Conservation (phyloP, 179 eudicot species). For the Beta lomatogona region DNA sequence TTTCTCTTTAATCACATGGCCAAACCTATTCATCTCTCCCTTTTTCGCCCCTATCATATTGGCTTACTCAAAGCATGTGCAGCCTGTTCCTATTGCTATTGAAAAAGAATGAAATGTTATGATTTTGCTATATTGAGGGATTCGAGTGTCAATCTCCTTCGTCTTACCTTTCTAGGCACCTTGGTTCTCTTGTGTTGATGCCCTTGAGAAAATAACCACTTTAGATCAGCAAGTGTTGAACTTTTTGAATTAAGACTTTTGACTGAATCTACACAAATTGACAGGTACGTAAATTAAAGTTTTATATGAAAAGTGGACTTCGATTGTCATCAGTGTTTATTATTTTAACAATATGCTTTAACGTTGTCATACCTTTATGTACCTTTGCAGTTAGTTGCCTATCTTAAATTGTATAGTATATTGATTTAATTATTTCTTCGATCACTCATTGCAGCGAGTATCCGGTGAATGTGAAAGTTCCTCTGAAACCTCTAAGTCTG, state of each 20-base stretch:
- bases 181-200: background rate
- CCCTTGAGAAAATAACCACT: background rate
- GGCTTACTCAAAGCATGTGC: background rate
- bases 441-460: slow-evolving; percentile 47
- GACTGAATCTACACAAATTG: background rate
- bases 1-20: too few relatives aligned
- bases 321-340: background rate
- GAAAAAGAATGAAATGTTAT: too few relatives aligned
- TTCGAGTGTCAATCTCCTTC: background rate
- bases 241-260: background rate
- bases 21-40: too few relatives aligned
- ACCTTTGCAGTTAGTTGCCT: background rate
- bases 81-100: background rate
- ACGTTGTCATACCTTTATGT: background rate
- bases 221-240: background rate
- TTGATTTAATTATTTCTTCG: slow-evolving; percentile 8
- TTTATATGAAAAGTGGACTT: background rate
- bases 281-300: background rate
- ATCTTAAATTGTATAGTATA: background rate
- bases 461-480: slow-evolving; percentile 75
- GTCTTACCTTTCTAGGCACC: background rate
- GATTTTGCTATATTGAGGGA: background rate
- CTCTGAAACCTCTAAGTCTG: slow-evolving; percentile 63
- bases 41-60: too few relatives aligned
- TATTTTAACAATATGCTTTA: background rate